These are phyloP conservation scores for Andrographis paniculata DNA, from an alignment of 305 asterid species.

Conservation along the genomic window DNA sequence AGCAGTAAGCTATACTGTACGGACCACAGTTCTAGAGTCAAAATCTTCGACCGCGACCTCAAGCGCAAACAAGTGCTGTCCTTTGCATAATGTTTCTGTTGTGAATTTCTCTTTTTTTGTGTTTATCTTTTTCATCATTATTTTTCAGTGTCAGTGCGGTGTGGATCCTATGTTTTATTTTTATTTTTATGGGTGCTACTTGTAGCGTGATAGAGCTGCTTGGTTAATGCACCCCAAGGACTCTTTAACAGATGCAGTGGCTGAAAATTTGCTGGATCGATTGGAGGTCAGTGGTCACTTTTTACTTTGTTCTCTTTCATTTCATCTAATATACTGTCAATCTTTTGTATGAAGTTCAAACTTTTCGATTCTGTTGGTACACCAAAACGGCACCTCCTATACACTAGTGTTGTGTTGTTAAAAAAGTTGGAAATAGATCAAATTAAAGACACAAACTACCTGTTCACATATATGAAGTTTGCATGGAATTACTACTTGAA, in stretches of 20 bases:
- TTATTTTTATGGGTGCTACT: neutral
- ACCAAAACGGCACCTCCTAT: too few relatives aligned
- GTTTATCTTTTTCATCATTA: neutral
- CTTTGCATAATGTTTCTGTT: constrained; percentile 1
- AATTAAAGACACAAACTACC: too few relatives aligned
- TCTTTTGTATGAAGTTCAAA: neutral
- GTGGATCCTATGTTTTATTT: neutral
- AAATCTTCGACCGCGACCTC: constrained; percentile 85
- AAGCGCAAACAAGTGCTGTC: constrained; percentile 69
- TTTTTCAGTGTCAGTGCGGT: too few relatives aligned
- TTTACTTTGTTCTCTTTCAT: neutral
- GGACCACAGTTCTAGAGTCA: constrained; percentile 53
- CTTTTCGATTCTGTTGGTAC: neutral
- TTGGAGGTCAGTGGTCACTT: constrained; percentile 45
- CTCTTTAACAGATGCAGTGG: constrained; percentile 71
- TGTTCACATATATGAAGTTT: too few relatives aligned
- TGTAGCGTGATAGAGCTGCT: constrained; percentile 92
- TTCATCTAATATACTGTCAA: neutral
- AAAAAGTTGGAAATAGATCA: too few relatives aligned
- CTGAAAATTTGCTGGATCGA: constrained; percentile 82
- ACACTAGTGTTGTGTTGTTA: too few relatives aligned
- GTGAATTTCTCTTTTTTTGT: neutral
- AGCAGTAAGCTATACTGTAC: constrained; percentile 34
- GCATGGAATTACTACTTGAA: too few relatives aligned
- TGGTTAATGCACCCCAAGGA: constrained; percentile 75